Evolutionary conservation across 1,284 basidiomycete genomes (phyloP).

Genomic region (Cryptococcus sp.): DNA sequence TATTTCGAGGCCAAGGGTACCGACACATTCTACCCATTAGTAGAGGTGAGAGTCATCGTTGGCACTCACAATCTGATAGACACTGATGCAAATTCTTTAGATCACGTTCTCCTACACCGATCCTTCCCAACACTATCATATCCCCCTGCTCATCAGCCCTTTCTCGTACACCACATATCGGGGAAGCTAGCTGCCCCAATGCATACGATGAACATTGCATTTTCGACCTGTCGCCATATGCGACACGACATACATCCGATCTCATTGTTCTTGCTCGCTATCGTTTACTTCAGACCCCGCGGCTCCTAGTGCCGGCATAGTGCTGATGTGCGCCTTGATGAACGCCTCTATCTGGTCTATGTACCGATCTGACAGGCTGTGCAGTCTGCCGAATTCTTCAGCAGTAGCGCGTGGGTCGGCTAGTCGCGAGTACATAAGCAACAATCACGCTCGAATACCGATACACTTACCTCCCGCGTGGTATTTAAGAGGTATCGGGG

Average conservation of each 20-base stretch:
- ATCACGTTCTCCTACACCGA: slow-evolving; percentile 72
- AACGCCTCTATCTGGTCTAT: slow-evolving; percentile 39
- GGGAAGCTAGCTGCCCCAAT: slow-evolving; percentile 62
- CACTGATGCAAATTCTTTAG: slow-evolving; percentile 53
- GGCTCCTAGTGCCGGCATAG: background rate
- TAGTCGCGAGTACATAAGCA: slow-evolving; percentile 6
- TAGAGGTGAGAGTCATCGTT: slow-evolving; percentile 32
- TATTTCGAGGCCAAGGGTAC: slow-evolving; percentile 71
- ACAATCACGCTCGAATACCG: background rate
- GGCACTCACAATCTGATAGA: background rate
- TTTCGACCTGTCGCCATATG: background rate
- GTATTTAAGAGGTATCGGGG: slow-evolving; percentile 28
- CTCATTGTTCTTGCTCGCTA: background rate
- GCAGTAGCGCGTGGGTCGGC: slow-evolving; percentile 31
- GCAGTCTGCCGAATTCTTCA: slow-evolving; percentile 27
- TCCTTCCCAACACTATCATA: slow-evolving; percentile 80
- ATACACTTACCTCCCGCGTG: slow-evolving; percentile 20
- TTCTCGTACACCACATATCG: slow-evolving; percentile 91
- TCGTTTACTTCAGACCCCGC: background rate
- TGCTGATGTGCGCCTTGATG: slow-evolving; percentile 22
- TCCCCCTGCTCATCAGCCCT: slow-evolving; percentile 86
- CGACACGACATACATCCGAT: background rate
- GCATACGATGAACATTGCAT: background rate
- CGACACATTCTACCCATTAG: slow-evolving; percentile 78
- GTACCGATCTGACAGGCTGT: slow-evolving; percentile 35